phyloP scores from a whole-genome alignment of 1,139 yeast genomes.

The Ashbya aceris region DNA sequence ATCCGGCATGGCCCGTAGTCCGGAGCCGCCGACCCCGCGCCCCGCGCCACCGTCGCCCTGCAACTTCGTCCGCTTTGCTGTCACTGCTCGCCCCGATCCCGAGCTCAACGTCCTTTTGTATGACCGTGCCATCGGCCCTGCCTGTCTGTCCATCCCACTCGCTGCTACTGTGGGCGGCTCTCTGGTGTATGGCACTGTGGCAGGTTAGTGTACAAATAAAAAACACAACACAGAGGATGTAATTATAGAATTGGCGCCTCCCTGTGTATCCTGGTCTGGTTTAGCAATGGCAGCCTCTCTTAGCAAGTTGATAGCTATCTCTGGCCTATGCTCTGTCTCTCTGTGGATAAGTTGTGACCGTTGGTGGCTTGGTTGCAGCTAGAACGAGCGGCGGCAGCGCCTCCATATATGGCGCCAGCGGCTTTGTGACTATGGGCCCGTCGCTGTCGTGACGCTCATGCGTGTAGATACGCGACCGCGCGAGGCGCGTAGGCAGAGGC shows the following conservation, averaged over 20 bases:
- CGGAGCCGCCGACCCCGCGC: constrained; percentile 2
- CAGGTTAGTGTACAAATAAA: constrained; percentile 1
- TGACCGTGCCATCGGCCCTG: constrained; percentile 1
- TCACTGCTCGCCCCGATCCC: constrained; percentile 1
- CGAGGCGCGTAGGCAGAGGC: too few relatives aligned
- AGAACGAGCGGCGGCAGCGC: not conserved
- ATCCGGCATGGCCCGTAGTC: constrained; percentile 13
- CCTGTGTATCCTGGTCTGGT: too few relatives aligned
- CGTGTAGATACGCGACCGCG: too few relatives aligned
- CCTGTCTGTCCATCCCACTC: constrained; percentile 2
- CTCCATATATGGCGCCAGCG: too few relatives aligned
- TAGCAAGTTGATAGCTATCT: constrained; percentile 4
- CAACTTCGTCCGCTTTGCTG: constrained; percentile 1
- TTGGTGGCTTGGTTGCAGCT: not conserved
- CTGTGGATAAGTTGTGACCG: constrained; percentile 4
- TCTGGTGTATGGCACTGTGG: too few relatives aligned
- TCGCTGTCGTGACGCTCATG: too few relatives aligned
- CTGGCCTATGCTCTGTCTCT: constrained; percentile 1
- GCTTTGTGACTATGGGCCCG: too few relatives aligned
- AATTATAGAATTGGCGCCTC: constrained; percentile 2
- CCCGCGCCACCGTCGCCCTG: not conserved
- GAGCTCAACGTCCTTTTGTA: constrained; percentile 3
- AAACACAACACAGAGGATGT: constrained; percentile 5
- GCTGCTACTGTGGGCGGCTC: too few relatives aligned
- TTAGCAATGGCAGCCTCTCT: constrained; percentile 1